Evolutionary conservation across 2,329 filamentous ascomycete species (phyloP).

Genomic region (Xylariaceae sp.): DNA sequence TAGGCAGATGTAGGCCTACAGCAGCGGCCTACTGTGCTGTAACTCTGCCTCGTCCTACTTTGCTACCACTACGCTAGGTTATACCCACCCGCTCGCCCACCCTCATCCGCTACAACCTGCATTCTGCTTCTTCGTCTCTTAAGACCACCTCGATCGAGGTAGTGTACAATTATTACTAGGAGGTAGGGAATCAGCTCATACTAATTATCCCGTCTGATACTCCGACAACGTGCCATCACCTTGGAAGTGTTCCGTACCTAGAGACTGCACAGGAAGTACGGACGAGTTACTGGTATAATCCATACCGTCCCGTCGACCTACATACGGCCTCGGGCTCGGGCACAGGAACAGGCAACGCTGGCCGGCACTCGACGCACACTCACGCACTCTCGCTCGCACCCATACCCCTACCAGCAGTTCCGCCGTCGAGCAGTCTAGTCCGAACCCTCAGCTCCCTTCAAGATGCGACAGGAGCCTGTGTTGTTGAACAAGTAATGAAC

Average conservation of each 20-base stretch:
- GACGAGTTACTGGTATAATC: background rate
- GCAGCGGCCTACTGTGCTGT: background rate
- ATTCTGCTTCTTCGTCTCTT: background rate
- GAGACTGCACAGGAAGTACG: background rate
- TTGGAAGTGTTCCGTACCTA: background rate
- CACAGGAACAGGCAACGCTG: too few species aligned
- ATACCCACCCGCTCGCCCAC: background rate
- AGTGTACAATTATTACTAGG: background rate
- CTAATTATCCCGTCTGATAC: background rate
- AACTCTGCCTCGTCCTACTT: background rate
- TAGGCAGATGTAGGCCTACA: background rate
- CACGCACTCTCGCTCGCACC: background rate
- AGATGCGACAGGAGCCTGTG: slow-evolving; percentile 17
- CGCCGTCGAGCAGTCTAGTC: background rate
- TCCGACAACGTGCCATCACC: background rate
- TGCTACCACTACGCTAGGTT: background rate
- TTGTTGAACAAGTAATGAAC: slow-evolving; percentile 13
- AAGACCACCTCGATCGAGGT: background rate
- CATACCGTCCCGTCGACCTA: background rate
- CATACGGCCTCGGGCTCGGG: too few species aligned
- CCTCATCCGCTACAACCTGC: background rate
- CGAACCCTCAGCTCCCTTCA: slow-evolving; percentile 1
- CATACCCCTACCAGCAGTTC: background rate
- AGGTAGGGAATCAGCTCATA: background rate
- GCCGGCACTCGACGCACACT: background rate